Base-by-base conservation (phyloP, 257 asterid species). In the Avicennia marina region DNA sequence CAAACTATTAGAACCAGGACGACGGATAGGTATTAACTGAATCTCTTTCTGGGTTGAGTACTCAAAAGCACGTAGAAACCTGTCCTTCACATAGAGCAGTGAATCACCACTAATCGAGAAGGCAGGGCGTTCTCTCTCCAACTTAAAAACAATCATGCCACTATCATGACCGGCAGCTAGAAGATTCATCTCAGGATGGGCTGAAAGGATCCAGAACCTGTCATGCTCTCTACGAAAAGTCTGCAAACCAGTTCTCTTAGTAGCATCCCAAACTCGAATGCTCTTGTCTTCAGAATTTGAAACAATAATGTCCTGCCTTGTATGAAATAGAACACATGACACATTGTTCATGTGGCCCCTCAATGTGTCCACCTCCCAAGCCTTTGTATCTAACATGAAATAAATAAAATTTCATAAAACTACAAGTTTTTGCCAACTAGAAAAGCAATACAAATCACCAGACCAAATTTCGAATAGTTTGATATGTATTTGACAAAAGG, bases 301-400 rank as follows among this genome's bases (percentile, higher is more conserved):
- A 46, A 93, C 89, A 60, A 93, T 86, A 29, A 93, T 89, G 49
- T 93, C 99, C 70, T 93, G 99, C 71, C 82, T 80, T 19, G 97
- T 60, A 72, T 89, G 96, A 70, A 89, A 93, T 15, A 86, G 21
- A 49, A 89, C 96, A 74, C 89, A 93, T 3, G 99, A 93, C 11
- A 93, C 99, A 53, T 93, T 93, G 80, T 93, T 93, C 95, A 84
- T 80, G 73, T 89, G 98, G 58, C 97, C 97, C 74, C 98, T 86
- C 87, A 93, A 61, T 0, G 96, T 93, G 79, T 93, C 99, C 75
- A 93, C 99, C 75, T 93, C 99, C 99, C 99, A 93, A 60, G 99
- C 99, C 84, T 89, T 93, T 11, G 99, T 86, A 76, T 93, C 99
- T 93, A 85, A 31, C 6, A 36, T 12, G 10, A 5, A 7, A 36